phyloP scores from a whole-genome alignment of 2,329 filamentous ascomycete genomes.

The Alternaria arborescens region DNA sequence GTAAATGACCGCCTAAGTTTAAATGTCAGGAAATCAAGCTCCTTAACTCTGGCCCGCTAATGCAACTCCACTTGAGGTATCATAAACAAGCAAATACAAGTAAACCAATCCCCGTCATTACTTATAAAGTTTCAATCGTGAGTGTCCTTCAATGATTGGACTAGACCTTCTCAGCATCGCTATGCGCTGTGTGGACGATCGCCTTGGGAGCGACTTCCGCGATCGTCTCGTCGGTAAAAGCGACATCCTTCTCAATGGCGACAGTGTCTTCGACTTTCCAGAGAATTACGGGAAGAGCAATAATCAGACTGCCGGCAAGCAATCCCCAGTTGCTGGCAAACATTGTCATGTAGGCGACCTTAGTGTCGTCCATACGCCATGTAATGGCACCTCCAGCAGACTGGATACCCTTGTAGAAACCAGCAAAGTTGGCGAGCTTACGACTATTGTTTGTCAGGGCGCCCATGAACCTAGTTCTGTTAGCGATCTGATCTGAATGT shows the following conservation, averaged over 20 bases:
- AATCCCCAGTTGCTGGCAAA: slow-evolving; percentile 82
- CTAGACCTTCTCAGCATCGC: slow-evolving; percentile 43
- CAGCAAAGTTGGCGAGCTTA: slow-evolving; percentile 89
- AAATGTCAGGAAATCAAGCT: slow-evolving; percentile 24
- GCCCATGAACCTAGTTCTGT: slow-evolving; percentile 68
- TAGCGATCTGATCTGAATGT: background rate
- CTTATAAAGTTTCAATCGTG: slow-evolving; percentile 15
- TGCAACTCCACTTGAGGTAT: slow-evolving; percentile 29
- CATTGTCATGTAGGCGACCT: slow-evolving; percentile 71
- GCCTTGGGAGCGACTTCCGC: slow-evolving; percentile 67
- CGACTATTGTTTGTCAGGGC: slow-evolving; percentile 90
- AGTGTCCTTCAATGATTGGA: slow-evolving; percentile 7
- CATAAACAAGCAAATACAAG: slow-evolving; percentile 24
- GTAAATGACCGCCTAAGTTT: slow-evolving; percentile 19
- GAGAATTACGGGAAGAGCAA: slow-evolving; percentile 82
- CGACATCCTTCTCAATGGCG: slow-evolving; percentile 80
- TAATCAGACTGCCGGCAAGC: slow-evolving; percentile 74
- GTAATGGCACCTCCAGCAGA: slow-evolving; percentile 84
- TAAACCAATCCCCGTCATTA: slow-evolving; percentile 20
- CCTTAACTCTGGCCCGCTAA: slow-evolving; percentile 30
- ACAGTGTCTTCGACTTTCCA: slow-evolving; percentile 83
- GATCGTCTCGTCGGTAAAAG: slow-evolving; percentile 83
- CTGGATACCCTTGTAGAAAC: slow-evolving; percentile 90
- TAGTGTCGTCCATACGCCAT: slow-evolving; percentile 71
- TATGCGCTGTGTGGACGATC: slow-evolving; percentile 20